phyloP scores from a whole-genome alignment of 768 basidiomycete genomes.

The Mrakia blollopis region DNA sequence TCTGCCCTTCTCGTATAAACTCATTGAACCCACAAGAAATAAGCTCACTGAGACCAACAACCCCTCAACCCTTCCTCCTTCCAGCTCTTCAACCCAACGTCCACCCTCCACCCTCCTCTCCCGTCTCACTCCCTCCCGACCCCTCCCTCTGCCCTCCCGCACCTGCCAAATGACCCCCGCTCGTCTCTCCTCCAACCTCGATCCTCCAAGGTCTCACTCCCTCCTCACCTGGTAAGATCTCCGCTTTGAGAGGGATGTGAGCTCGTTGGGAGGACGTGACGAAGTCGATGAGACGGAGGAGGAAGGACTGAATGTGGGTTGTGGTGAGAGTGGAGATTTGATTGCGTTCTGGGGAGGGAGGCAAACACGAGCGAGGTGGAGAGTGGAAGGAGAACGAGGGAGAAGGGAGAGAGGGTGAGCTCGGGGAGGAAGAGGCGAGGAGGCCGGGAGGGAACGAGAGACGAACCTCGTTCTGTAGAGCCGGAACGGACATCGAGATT shows the following conservation, averaged over 20 bases:
- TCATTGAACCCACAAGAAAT: too few species aligned
- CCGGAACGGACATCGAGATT: slow-evolving; percentile 7
- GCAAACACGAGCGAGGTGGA: not conserved
- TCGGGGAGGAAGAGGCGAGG: not conserved
- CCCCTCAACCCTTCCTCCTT: not conserved
- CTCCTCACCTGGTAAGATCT: not conserved
- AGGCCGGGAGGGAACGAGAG: not conserved
- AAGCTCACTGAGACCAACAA: too few species aligned
- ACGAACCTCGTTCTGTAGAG: slow-evolving; percentile 20
- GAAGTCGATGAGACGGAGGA: slow-evolving; percentile 3
- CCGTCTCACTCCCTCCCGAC: not conserved
- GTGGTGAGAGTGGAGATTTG: slow-evolving; percentile 4
- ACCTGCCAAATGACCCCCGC: not conserved
- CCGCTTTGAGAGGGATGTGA: slow-evolving; percentile 3
- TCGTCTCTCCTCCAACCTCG: not conserved
- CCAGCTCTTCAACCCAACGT: not conserved
- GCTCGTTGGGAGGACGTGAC: slow-evolving; percentile 8
- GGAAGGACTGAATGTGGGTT: not conserved
- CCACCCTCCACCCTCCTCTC: not conserved
- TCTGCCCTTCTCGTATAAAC: too few species aligned
- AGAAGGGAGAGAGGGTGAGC: not conserved
- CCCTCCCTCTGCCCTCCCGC: not conserved
- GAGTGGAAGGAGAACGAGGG: not conserved
- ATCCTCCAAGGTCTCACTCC: not conserved
- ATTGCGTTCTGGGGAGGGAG: not conserved